Evolutionary conservation across 305 asterid species (phyloP).

Genomic region (Fraxinus greggii): DNA sequence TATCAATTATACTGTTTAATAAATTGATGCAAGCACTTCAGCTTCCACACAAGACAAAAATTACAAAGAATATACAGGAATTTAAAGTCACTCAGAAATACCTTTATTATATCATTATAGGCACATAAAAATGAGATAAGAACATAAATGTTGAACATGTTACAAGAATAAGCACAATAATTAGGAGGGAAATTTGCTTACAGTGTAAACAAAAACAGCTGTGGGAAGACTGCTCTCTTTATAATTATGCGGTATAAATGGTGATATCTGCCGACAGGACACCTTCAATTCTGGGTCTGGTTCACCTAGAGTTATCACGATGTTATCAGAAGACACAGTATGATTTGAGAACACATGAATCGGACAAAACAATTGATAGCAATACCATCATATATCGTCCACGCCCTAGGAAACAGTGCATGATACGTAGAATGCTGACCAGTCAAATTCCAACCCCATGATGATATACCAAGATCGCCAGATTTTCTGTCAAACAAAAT

Average conservation of each 20-base stretch:
- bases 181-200: slow-evolving; percentile 34
- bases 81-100: background rate
- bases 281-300: slow-evolving; percentile 96
- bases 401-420: slow-evolving; percentile 95
- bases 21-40: background rate
- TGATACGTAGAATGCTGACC: slow-evolving; percentile 99
- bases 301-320: slow-evolving; percentile 62
- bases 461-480: slow-evolving; percentile 85
- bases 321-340: slow-evolving; percentile 13
- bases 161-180: slow-evolving; percentile 1
- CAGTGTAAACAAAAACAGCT: slow-evolving; percentile 93
- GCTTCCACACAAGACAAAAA: background rate
- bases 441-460: slow-evolving; percentile 98
- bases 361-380: slow-evolving; percentile 6
- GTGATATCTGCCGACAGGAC: slow-evolving; percentile 97
- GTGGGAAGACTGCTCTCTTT: slow-evolving; percentile 98
- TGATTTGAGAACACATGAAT: slow-evolving; percentile 13
- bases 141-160: slow-evolving; percentile 5
- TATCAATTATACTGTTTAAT: background rate
- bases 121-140: background rate
- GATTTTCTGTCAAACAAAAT: slow-evolving; percentile 57
- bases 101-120: background rate
- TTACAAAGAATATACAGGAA: background rate
- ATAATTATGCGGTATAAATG: slow-evolving; percentile 94
- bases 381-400: slow-evolving; percentile 95